Evolutionary conservation across 2,329 filamentous ascomycete genomes (phyloP).

Genomic region (Madurella mycetomatis): DNA sequence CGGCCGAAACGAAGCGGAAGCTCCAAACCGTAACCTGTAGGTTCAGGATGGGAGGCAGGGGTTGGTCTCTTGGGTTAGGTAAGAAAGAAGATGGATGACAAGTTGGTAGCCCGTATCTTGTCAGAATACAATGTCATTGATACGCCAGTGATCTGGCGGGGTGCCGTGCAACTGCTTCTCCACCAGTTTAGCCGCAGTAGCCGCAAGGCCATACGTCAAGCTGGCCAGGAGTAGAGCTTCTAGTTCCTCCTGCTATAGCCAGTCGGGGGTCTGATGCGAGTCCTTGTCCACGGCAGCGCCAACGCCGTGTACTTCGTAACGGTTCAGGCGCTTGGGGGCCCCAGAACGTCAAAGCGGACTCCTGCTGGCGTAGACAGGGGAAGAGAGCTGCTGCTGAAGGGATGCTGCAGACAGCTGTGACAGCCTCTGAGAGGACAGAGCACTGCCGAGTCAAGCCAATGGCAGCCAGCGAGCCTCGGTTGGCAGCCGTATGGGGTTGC

Average conservation of each 20-base stretch:
- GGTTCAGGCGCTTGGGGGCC: neutral
- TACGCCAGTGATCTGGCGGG: neutral
- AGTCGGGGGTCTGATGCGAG: too few species aligned
- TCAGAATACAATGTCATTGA: neutral
- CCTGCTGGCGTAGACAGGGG: too few species aligned
- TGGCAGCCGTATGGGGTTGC: neutral
- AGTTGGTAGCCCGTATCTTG: neutral
- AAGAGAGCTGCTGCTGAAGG: neutral
- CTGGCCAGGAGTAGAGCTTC: too few species aligned
- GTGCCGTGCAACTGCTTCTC: neutral
- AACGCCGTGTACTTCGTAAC: too few species aligned
- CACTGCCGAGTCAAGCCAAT: neutral
- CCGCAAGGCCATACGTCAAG: neutral
- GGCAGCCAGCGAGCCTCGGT: neutral
- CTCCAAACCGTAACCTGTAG: slow-evolving; percentile 9
- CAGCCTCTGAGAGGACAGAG: neutral
- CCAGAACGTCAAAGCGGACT: too few species aligned
- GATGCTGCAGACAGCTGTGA: neutral
- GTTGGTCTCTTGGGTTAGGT: slow-evolving; percentile 16
- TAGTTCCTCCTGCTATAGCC: too few species aligned
- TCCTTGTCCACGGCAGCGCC: neutral
- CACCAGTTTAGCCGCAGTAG: neutral
- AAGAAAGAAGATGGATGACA: slow-evolving; percentile 5
- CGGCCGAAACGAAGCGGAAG: slow-evolving; percentile 1
- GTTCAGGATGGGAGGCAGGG: slow-evolving; percentile 13